These are phyloP conservation scores for Penicillium ucsense DNA, from an alignment of 495 filamentous ascomycete genomes.

Conservation along the genomic window DNA sequence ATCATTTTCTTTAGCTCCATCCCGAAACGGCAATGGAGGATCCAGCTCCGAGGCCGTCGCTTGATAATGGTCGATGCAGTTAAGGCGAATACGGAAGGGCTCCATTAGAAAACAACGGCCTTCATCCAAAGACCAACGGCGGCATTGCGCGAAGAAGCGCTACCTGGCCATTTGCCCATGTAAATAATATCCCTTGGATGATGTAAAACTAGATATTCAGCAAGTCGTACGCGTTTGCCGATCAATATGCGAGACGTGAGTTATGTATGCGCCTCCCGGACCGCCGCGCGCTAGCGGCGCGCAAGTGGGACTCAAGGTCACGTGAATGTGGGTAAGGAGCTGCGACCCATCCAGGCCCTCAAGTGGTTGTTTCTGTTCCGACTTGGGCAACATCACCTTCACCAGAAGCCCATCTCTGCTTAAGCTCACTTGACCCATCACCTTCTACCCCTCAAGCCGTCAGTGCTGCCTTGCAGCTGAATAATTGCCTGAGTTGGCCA, in stretches of 20 bases:
- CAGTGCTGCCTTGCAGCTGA: too few relatives aligned
- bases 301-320: conserved; percentile 24
- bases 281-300: neutral
- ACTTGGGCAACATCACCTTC: neutral
- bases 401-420: too few relatives aligned
- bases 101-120: conserved; percentile 39
- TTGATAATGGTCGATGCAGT: conserved; percentile 93
- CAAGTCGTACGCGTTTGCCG: neutral
- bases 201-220: neutral
- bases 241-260: neutral
- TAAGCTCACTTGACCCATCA: too few relatives aligned
- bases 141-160: conserved; percentile 15
- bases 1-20: conserved; percentile 41
- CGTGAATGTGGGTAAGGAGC: conserved; percentile 12
- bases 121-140: conserved; percentile 15
- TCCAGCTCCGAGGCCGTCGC: conserved; percentile 68
- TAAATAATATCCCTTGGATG: neutral
- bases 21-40: conserved; percentile 55
- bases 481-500: neutral
- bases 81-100: conserved; percentile 75
- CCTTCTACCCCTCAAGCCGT: too few relatives aligned
- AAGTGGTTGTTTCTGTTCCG: neutral
- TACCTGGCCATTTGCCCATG: neutral
- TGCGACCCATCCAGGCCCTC: too few relatives aligned
- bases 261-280: conserved; percentile 5